phyloP scores from a whole-genome alignment of 1,284 basidiomycete genomes.

The Apiotrichum sp. region DNA sequence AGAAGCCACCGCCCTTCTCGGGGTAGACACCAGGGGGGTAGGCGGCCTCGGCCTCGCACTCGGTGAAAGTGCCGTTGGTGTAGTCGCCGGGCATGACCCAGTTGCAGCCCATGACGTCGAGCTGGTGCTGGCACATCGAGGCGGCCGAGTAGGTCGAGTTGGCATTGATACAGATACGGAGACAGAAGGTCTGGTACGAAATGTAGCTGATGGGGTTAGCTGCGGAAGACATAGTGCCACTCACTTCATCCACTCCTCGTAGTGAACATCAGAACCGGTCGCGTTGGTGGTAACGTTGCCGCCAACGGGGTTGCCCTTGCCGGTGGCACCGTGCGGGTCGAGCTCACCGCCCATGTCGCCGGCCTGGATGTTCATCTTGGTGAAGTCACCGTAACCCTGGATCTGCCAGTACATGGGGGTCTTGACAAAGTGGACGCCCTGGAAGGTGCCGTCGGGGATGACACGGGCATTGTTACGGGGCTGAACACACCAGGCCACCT shows the following conservation, averaged over 20 bases:
- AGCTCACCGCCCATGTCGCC: conserved; percentile 51
- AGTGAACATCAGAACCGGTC: conserved; percentile 49
- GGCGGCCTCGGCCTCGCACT: conserved; percentile 46
- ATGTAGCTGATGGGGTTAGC: conserved; percentile 35
- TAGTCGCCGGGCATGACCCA: conserved; percentile 50
- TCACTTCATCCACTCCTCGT: conserved; percentile 53
- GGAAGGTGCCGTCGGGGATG: conserved; percentile 51
- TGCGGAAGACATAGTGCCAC: conserved; percentile 3
- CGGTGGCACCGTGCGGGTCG: conserved; percentile 50
- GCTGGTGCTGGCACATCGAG: conserved; percentile 41
- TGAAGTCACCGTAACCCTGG: conserved; percentile 48
- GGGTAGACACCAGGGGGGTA: conserved; percentile 47
- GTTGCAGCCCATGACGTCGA: conserved; percentile 48
- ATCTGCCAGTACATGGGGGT: conserved; percentile 53
- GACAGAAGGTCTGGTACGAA: conserved; percentile 46
- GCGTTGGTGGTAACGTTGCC: conserved; percentile 53
- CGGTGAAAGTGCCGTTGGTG: conserved; percentile 47
- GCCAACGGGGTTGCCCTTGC: conserved; percentile 52
- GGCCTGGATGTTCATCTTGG: conserved; percentile 46
- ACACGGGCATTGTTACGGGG: conserved; percentile 52
- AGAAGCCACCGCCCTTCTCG: conserved; percentile 36
- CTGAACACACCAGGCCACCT: conserved; percentile 55
- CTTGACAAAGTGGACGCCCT: conserved; percentile 51
- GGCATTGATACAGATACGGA: conserved; percentile 47
- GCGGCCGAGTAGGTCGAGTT: conserved; percentile 42